These are phyloP conservation scores for Zelonia costaricensis DNA, from an alignment of 208 protist species.

Conservation along the genomic window DNA sequence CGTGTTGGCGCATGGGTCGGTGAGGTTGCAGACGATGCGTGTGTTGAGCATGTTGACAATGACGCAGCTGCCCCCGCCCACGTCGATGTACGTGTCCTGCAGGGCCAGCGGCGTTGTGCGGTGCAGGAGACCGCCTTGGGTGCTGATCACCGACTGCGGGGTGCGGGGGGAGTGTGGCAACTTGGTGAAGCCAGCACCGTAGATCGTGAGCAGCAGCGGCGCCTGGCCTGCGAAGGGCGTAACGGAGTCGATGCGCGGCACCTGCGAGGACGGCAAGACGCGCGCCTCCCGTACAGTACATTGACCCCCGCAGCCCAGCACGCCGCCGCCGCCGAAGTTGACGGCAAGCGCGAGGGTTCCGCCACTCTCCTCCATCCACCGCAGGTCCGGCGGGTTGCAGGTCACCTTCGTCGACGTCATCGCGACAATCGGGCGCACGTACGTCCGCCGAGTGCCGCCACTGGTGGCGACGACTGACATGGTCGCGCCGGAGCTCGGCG, in stretches of 20 bases:
- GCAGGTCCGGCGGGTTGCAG: slow-evolving; percentile 11
- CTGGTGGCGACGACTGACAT: slow-evolving; percentile 12
- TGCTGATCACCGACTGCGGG: background rate
- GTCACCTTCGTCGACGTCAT: slow-evolving; percentile 7
- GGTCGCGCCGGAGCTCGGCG: background rate
- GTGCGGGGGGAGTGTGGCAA: slow-evolving; percentile 22
- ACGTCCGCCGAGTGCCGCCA: background rate
- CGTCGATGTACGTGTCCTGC: slow-evolving; percentile 31
- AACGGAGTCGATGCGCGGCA: slow-evolving; percentile 38
- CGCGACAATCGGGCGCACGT: background rate
- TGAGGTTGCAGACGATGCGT: slow-evolving; percentile 33
- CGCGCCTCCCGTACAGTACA: slow-evolving; percentile 3
- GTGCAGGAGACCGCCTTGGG: background rate
- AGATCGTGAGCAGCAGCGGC: slow-evolving; percentile 35
- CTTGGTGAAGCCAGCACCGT: slow-evolving; percentile 45
- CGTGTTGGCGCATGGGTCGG: slow-evolving; percentile 23
- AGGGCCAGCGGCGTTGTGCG: background rate
- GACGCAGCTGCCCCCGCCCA: slow-evolving; percentile 26
- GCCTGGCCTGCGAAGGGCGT: slow-evolving; percentile 36
- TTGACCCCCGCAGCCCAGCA: background rate
- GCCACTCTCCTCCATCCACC: slow-evolving; percentile 15
- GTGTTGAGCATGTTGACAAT: slow-evolving; percentile 41
- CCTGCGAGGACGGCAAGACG: slow-evolving; percentile 10
- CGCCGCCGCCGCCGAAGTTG: background rate
- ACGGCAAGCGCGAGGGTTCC: slow-evolving; percentile 6